A percentile compares a stretch with the other conserved stretches of the same genome.
These are phyloP conservation scores for Xylariales sp. DNA, from an alignment of 2,329 filamentous ascomycete genomes.

Conservation along the genomic window DNA sequence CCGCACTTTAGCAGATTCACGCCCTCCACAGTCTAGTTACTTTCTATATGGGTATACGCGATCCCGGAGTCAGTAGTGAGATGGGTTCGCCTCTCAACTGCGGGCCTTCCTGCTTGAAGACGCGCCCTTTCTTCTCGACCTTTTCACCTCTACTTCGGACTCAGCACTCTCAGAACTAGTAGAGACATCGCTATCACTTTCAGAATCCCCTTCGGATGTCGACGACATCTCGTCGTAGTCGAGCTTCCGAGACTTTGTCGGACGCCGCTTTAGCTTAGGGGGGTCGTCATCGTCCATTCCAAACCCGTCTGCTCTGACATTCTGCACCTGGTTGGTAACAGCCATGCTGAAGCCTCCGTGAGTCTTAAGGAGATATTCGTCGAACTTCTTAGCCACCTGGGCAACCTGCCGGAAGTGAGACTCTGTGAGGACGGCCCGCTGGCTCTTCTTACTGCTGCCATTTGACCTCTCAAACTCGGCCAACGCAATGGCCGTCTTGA, in stretches of 20 bases:
- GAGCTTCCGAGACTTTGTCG: conserved; percentile 6
- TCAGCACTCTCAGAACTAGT: not conserved
- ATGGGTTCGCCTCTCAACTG: too few relatives aligned
- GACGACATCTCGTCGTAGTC: conserved; percentile 8
- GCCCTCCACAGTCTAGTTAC: too few relatives aligned
- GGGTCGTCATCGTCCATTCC: not conserved
- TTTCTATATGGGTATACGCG: too few relatives aligned
- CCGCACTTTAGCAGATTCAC: too few relatives aligned
- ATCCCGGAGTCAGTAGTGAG: too few relatives aligned
- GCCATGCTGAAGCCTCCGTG: not conserved
- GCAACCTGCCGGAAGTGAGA: conserved; percentile 5
- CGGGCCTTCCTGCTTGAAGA: conserved; percentile 11
- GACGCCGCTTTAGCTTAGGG: not conserved
- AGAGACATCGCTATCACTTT: not conserved
- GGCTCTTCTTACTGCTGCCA: not conserved
- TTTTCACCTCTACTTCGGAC: not conserved
- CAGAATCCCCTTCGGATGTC: conserved; percentile 10
- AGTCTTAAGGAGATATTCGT: conserved; percentile 17
- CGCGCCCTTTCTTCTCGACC: conserved; percentile 5
- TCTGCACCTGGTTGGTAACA: not conserved
- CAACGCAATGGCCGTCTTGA: conserved; percentile 40
- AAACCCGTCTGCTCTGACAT: conserved; percentile 5
- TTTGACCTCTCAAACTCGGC: conserved; percentile 36
- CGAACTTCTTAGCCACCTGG: conserved; percentile 16
- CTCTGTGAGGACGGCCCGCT: conserved; percentile 3